Conservation (phyloP, 805 yeast genomes). For the Torulaspora gathmanii region DNA sequence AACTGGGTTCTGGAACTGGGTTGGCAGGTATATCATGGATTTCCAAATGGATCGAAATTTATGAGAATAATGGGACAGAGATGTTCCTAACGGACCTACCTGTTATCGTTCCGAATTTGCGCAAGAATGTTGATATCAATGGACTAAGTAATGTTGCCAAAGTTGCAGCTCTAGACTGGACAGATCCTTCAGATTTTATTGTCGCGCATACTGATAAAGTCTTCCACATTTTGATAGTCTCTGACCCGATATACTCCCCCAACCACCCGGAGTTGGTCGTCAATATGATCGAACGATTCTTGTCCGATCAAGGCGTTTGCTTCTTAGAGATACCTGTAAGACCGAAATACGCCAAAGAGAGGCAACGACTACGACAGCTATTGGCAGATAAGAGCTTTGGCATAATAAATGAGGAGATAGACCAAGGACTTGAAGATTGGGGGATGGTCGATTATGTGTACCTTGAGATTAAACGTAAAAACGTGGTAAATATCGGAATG, state of each 20-base stretch:
- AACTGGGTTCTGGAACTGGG: constrained; percentile 96
- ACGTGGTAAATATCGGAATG: neutral
- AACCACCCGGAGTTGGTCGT: constrained; percentile 74
- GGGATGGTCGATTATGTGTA: constrained; percentile 60
- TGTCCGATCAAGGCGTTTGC: constrained; percentile 43
- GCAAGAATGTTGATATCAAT: constrained; percentile 56
- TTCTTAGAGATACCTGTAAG: constrained; percentile 76
- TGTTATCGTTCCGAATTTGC: constrained; percentile 67
- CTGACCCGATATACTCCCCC: constrained; percentile 86
- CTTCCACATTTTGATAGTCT: constrained; percentile 61
- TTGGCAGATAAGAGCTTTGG: constrained; percentile 36
- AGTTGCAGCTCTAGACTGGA: constrained; percentile 74
- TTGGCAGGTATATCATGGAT: constrained; percentile 71
- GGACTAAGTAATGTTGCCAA: constrained; percentile 28
- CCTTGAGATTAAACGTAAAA: constrained; percentile 27
- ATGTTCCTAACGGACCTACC: constrained; percentile 69
- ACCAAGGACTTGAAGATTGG: constrained; percentile 79
- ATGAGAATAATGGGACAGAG: constrained; percentile 42
- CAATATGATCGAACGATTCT: constrained; percentile 50
- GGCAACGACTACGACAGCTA: constrained; percentile 56
- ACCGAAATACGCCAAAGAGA: constrained; percentile 56
- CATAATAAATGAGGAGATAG: constrained; percentile 39
- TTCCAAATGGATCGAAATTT: constrained; percentile 31
- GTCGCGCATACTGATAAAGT: constrained; percentile 29
- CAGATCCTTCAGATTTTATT: constrained; percentile 45